These are phyloP conservation scores for Phytopythium boreale DNA, from an alignment of 352 stramenopile species.

Conservation along the genomic window DNA sequence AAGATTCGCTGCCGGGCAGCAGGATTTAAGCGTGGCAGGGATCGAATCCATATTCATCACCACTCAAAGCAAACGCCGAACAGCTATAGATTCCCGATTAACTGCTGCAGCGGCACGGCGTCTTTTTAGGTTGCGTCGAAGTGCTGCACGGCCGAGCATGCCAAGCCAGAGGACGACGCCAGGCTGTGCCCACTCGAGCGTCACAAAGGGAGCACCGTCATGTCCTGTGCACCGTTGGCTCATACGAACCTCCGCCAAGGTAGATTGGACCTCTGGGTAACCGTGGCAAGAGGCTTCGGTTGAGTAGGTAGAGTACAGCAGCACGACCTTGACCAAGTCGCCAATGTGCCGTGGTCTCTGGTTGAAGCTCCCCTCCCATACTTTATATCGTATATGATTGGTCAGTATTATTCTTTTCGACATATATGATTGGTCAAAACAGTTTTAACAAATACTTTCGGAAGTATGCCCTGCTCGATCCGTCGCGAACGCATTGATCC, in stretches of 20 bases:
- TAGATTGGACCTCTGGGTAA: too few relatives aligned
- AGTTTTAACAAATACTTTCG: too few relatives aligned
- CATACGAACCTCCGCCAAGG: not conserved
- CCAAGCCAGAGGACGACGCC: not conserved
- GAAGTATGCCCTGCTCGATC: not conserved
- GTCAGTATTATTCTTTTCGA: not conserved
- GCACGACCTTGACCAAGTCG: too few relatives aligned
- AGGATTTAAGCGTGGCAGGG: not conserved
- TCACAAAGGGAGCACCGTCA: too few relatives aligned
- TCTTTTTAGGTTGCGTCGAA: too few relatives aligned
- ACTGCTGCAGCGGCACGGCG: too few relatives aligned
- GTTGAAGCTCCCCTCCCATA: not conserved
- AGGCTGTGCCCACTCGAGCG: not conserved
- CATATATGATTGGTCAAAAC: not conserved
- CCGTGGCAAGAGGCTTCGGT: too few relatives aligned
- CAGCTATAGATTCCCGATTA: too few relatives aligned
- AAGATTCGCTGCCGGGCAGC: not conserved
- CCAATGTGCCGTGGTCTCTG: not conserved
- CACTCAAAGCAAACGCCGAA: not conserved
- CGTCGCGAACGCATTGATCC: not conserved
- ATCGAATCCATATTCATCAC: not conserved
- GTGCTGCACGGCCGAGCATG: not conserved
- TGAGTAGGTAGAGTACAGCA: too few relatives aligned
- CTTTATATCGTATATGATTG: not conserved
- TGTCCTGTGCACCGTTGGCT: not conserved